Percentiles rank a stretch among this genome's conserved stretches.
These are phyloP conservation scores for Chaetothyriales sp. DNA, from an alignment of 2,329 filamentous ascomycete genomes.

Conservation along the genomic window DNA sequence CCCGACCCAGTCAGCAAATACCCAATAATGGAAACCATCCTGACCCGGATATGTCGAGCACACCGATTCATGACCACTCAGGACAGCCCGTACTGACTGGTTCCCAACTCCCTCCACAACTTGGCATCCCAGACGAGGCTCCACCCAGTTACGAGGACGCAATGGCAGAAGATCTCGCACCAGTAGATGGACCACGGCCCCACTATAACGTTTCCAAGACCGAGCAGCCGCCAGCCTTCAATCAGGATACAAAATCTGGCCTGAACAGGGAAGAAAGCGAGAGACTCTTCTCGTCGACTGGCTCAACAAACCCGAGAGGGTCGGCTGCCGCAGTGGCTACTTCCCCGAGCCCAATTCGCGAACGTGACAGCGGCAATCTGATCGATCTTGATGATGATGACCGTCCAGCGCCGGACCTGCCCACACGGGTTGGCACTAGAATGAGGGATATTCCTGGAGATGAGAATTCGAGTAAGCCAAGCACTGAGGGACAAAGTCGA, in stretches of 20 bases:
- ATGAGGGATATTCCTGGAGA: neutral
- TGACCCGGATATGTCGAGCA: constrained; percentile 1
- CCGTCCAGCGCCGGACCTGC: constrained; percentile 16
- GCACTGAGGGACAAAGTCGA: neutral
- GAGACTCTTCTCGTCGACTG: constrained; percentile 13
- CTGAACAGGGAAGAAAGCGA: constrained; percentile 16
- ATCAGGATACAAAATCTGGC: constrained; percentile 13
- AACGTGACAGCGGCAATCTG: neutral
- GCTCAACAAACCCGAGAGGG: neutral
- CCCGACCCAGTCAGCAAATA: constrained; percentile 3
- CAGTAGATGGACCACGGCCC: constrained; percentile 54
- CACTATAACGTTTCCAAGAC: constrained; percentile 28
- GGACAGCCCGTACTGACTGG: constrained; percentile 7
- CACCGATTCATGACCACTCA: constrained; percentile 4
- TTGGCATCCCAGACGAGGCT: constrained; percentile 48
- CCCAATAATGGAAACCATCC: constrained; percentile 1
- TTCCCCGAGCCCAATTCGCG: neutral
- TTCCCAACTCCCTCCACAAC: constrained; percentile 1
- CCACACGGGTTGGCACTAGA: neutral
- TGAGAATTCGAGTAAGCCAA: neutral
- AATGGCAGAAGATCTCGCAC: constrained; percentile 63
- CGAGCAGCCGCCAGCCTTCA: constrained; percentile 9
- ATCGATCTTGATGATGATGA: constrained; percentile 21
- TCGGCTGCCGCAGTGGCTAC: neutral
- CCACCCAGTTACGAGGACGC: constrained; percentile 92